Conservation (phyloP, 2,329 filamentous ascomycete species). For the Seiridium unicorne region DNA sequence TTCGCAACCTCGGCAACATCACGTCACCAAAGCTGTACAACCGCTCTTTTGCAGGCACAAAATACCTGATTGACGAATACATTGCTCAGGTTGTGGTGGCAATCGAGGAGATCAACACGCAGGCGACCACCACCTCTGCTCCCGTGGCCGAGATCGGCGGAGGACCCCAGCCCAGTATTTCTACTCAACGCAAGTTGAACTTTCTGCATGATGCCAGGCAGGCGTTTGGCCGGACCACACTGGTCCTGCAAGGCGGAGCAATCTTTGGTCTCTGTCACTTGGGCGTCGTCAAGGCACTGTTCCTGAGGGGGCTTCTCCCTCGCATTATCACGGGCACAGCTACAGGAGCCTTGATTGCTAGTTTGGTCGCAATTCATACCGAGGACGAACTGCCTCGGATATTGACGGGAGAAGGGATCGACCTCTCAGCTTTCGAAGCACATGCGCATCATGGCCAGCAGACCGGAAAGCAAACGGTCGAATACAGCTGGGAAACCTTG, state of each 20-base stretch:
- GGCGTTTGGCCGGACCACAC: constrained; percentile 80
- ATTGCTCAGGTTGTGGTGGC: constrained; percentile 80
- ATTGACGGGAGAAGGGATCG: constrained; percentile 75
- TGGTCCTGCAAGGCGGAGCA: constrained; percentile 85
- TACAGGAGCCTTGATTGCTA: constrained; percentile 85
- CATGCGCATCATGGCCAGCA: constrained; percentile 29
- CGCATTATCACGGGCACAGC: constrained; percentile 90
- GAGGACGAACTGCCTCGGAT: constrained; percentile 80
- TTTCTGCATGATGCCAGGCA: constrained; percentile 84
- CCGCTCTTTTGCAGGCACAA: constrained; percentile 82
- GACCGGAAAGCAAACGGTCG: constrained; percentile 34
- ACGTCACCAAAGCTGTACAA: constrained; percentile 80
- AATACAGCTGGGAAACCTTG: constrained; percentile 56
- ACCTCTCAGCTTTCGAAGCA: constrained; percentile 73
- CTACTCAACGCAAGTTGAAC: constrained; percentile 78
- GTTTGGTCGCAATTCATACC: constrained; percentile 82
- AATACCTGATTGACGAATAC: constrained; percentile 88
- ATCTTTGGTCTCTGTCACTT: constrained; percentile 91
- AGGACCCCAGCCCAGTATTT: constrained; percentile 35
- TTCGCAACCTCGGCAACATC: constrained; percentile 91
- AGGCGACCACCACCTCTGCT: constrained; percentile 3
- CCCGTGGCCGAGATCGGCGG: background rate
- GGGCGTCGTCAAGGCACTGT: constrained; percentile 85
- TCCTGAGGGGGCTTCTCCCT: constrained; percentile 76
- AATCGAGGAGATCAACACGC: constrained; percentile 69